A percentile compares a stretch with the other conserved stretches of the same genome.
These are phyloP conservation scores for Exserohilum rostratum DNA, from an alignment of 2,329 filamentous ascomycete species.

Conservation along the genomic window DNA sequence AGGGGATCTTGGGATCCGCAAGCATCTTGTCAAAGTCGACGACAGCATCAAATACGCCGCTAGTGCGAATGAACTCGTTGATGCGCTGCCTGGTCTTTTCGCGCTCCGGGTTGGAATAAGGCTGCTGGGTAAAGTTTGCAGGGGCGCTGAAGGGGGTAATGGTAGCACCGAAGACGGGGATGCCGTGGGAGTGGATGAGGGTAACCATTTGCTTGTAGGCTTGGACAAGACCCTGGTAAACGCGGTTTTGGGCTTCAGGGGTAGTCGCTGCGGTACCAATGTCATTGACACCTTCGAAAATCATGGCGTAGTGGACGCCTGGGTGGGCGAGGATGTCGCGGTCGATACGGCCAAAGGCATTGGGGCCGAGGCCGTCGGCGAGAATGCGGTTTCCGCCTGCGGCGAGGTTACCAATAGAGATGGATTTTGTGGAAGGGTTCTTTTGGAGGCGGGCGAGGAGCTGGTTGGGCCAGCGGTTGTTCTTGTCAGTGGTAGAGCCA, in stretches of 20 bases:
- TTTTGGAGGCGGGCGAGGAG: conserved; percentile 55
- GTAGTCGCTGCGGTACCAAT: conserved; percentile 62
- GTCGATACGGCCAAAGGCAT: conserved; percentile 64
- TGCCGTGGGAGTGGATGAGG: conserved; percentile 60
- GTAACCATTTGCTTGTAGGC: conserved; percentile 65
- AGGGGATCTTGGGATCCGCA: conserved; percentile 57
- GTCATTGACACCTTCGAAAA: conserved; percentile 70
- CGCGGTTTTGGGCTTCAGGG: conserved; percentile 50
- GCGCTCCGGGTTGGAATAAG: conserved; percentile 51
- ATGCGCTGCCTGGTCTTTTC: conserved; percentile 64
- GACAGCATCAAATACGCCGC: conserved; percentile 63
- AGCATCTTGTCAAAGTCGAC: conserved; percentile 68
- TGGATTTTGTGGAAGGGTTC: conserved; percentile 50
- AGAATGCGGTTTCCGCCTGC: conserved; percentile 72
- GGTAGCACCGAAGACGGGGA: conserved; percentile 67
- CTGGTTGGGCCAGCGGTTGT: conserved; percentile 57
- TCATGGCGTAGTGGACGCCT: conserved; percentile 65
- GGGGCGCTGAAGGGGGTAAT: conserved; percentile 66
- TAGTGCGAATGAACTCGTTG: conserved; percentile 66
- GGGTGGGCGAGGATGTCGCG: conserved; percentile 67
- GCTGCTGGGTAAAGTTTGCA: conserved; percentile 37
- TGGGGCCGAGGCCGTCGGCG: conserved; percentile 66
- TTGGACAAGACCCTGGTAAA: conserved; percentile 60
- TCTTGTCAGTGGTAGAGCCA: conserved; percentile 63
- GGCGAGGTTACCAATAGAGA: conserved; percentile 68